phyloP scores from a whole-genome alignment of 495 filamentous ascomycete species.

The Sphaerosporella brunnea region DNA sequence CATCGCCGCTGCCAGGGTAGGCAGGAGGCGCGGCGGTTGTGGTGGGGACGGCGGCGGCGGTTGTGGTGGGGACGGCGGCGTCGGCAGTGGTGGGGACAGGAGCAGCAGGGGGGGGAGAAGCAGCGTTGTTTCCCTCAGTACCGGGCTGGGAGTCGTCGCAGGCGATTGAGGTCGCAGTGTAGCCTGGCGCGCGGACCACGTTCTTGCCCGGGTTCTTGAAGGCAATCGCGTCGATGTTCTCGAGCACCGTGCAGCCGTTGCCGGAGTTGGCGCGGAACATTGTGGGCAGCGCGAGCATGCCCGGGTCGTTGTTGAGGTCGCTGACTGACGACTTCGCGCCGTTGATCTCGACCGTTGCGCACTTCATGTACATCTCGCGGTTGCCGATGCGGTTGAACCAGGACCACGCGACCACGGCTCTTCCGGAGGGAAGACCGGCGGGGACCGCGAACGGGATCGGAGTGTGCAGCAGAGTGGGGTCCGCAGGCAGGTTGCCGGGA shows the following conservation, averaged over 20 bases:
- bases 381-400: constrained; percentile 87
- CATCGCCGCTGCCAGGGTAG: constrained; percentile 10
- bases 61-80: not conserved
- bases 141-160: constrained; percentile 15
- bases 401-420: constrained; percentile 56
- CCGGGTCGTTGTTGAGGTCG: constrained; percentile 21
- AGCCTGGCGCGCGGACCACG: not conserved
- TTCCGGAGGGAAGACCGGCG: constrained; percentile 36
- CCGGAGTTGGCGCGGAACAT: constrained; percentile 69
- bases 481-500: constrained; percentile 29
- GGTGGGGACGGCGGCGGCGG: not conserved
- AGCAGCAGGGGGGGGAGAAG: not conserved
- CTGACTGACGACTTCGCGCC: constrained; percentile 27
- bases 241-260: constrained; percentile 21
- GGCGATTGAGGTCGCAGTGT: constrained; percentile 4
- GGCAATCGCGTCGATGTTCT: constrained; percentile 10
- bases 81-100: not conserved
- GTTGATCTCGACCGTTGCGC: constrained; percentile 44
- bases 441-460: constrained; percentile 38
- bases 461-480: constrained; percentile 22
- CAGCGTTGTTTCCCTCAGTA: not conserved
- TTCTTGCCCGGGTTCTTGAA: constrained; percentile 22
- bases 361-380: constrained; percentile 95
- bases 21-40: not conserved
- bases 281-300: constrained; percentile 41